phyloP scores from a whole-genome alignment of 2,329 filamentous ascomycete genomes.

The Trichoderma sp. region DNA sequence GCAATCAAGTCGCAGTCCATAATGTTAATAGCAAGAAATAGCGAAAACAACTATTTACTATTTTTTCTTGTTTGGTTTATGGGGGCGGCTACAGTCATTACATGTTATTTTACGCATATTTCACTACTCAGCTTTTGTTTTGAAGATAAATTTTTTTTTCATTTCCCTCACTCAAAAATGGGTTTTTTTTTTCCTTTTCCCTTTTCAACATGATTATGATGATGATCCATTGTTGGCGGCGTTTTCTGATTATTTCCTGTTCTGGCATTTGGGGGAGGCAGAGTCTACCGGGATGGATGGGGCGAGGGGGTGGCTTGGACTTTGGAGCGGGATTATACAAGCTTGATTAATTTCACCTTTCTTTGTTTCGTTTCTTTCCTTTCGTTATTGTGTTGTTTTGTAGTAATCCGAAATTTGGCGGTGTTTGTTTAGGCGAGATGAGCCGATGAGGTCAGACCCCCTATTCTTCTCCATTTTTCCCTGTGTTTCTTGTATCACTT shows the following conservation, averaged over 20 bases:
- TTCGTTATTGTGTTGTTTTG: neutral
- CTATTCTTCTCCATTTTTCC: neutral
- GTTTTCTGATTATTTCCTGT: neutral
- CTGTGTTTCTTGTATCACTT: neutral
- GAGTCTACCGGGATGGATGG: neutral
- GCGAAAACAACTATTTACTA: neutral
- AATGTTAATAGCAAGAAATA: constrained; percentile 6
- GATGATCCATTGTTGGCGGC: constrained; percentile 13
- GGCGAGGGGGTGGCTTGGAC: neutral
- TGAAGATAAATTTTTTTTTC: neutral
- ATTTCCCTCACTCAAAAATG: neutral
- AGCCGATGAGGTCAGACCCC: neutral
- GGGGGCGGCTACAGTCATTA: constrained; percentile 8
- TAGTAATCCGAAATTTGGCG: constrained; percentile 18
- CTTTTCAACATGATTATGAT: neutral
- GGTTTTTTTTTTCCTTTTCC: neutral
- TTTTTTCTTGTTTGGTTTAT: neutral
- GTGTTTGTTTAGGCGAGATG: constrained; percentile 20
- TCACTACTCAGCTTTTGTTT: constrained; percentile 2
- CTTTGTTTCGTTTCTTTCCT: neutral
- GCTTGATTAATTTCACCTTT: neutral
- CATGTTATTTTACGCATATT: constrained; percentile 12
- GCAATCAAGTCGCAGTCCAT: constrained; percentile 10
- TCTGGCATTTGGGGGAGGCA: neutral
- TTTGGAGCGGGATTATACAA: neutral